Evolutionary conservation across 805 yeast genomes (phyloP).

Genomic region (Saturnispora besseyi): DNA sequence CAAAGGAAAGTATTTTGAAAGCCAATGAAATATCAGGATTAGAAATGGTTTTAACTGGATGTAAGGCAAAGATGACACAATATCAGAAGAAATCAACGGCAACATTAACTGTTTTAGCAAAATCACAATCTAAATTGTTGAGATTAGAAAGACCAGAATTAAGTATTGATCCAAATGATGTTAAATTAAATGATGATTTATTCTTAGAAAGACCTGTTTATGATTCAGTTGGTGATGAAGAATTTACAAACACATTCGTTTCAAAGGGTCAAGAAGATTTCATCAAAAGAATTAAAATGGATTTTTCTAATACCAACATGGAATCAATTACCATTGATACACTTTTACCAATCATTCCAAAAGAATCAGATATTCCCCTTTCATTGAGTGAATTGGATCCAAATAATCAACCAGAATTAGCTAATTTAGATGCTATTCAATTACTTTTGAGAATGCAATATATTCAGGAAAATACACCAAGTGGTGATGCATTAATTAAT

Average conservation of each 20-base stretch:
- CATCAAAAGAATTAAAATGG: slow-evolving; percentile 35
- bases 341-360: slow-evolving; percentile 54
- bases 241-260: slow-evolving; percentile 24
- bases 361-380: slow-evolving; percentile 55
- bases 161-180: slow-evolving; percentile 41
- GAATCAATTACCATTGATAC: slow-evolving; percentile 4
- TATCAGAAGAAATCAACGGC: slow-evolving; percentile 67
- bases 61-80: slow-evolving; percentile 80
- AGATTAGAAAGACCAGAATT: slow-evolving; percentile 13
- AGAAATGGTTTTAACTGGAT: slow-evolving; percentile 68
- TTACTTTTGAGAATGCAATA: slow-evolving; percentile 59
- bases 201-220: slow-evolving; percentile 67
- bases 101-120: slow-evolving; percentile 69
- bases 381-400: slow-evolving; percentile 55
- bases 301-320: slow-evolving; percentile 19
- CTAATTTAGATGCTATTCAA: slow-evolving; percentile 65
- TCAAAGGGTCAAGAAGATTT: slow-evolving; percentile 17
- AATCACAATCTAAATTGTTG: slow-evolving; percentile 29
- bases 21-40: slow-evolving; percentile 54
- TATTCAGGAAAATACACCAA: slow-evolving; percentile 61
- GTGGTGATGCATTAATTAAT: slow-evolving; percentile 58
- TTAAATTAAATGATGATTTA: slow-evolving; percentile 64
- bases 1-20: slow-evolving; percentile 44
- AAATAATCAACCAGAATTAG: slow-evolving; percentile 67
- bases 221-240: slow-evolving; percentile 48